These are phyloP conservation scores for Isoetes taiwanensis DNA, from an alignment of 75 land plant genomes.

Conservation along the genomic window DNA sequence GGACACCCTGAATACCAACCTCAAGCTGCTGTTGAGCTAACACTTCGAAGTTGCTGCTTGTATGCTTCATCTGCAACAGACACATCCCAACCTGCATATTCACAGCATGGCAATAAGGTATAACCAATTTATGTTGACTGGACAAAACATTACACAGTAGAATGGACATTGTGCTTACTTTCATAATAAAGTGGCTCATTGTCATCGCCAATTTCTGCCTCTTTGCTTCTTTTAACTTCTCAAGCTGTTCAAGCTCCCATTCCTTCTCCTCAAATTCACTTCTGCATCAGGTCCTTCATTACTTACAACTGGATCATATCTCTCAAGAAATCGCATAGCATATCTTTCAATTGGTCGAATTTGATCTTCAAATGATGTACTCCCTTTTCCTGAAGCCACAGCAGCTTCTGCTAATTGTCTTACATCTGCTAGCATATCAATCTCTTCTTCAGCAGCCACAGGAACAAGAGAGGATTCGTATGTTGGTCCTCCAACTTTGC, in stretches of 20 bases:
- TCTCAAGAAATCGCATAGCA: constrained; percentile 87
- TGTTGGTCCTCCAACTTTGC: constrained; percentile 11
- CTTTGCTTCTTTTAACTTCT: constrained; percentile 89
- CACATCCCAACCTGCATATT: constrained; percentile 89
- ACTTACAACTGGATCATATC: constrained; percentile 92
- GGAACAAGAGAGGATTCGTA: constrained; percentile 28
- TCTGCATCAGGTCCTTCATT: constrained; percentile 52
- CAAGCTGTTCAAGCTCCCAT: constrained; percentile 93
- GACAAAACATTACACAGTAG: neutral
- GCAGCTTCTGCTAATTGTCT: constrained; percentile 91
- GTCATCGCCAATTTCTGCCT: constrained; percentile 98
- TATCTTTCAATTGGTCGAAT: constrained; percentile 86
- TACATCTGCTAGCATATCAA: constrained; percentile 95
- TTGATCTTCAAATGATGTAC: constrained; percentile 70
- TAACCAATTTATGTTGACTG: neutral
- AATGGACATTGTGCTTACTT: constrained; percentile 44
- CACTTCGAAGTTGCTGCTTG: constrained; percentile 83
- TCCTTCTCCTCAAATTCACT: constrained; percentile 67
- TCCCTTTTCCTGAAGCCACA: constrained; percentile 74
- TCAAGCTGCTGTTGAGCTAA: constrained; percentile 85
- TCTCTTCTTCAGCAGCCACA: constrained; percentile 50
- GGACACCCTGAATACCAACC: neutral
- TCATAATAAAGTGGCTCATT: constrained; percentile 93
- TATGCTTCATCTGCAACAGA: constrained; percentile 92
- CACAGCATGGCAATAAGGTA: too few relatives aligned